A percentile compares a stretch with the other conserved stretches of the same genome.
phyloP scores from a whole-genome alignment of 257 asterid genomes.

The Solanum pimpinellifolium region DNA sequence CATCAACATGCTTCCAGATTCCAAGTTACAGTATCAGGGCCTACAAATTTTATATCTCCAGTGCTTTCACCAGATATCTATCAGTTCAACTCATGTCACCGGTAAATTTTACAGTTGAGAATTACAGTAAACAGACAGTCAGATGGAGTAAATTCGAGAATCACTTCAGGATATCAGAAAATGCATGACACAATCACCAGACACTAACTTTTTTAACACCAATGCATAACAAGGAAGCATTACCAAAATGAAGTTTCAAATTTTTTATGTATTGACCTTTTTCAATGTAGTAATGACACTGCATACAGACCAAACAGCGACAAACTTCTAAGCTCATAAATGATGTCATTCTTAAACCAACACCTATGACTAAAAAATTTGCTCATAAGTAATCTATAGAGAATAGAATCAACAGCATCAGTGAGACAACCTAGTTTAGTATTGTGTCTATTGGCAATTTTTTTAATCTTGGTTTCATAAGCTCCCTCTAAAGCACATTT shows the following conservation, averaged over 20 bases:
- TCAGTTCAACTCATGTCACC: slow-evolving; percentile 4
- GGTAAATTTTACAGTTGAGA: not conserved
- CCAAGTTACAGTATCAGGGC: not conserved
- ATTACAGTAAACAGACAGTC: not conserved
- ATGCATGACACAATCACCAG: not conserved
- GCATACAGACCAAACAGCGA: not conserved
- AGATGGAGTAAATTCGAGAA: not conserved
- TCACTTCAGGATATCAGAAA: not conserved
- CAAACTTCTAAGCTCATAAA: not conserved
- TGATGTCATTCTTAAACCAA: not conserved
- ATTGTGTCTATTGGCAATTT: not conserved
- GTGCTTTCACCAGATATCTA: slow-evolving; percentile 84
- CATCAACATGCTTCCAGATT: not conserved
- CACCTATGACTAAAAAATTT: not conserved
- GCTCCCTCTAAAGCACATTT: not conserved
- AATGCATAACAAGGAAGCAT: not conserved
- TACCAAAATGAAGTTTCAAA: not conserved
- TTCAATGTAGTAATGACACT: not conserved
- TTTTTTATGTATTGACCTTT: not conserved
- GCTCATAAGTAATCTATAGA: not conserved
- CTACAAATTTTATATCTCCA: not conserved
- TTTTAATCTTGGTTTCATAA: not conserved
- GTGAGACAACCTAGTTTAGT: not conserved
- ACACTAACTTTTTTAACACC: not conserved
- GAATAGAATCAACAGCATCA: not conserved